Conservation (phyloP, 441 rosid genomes). For the Breynia disticha region DNA sequence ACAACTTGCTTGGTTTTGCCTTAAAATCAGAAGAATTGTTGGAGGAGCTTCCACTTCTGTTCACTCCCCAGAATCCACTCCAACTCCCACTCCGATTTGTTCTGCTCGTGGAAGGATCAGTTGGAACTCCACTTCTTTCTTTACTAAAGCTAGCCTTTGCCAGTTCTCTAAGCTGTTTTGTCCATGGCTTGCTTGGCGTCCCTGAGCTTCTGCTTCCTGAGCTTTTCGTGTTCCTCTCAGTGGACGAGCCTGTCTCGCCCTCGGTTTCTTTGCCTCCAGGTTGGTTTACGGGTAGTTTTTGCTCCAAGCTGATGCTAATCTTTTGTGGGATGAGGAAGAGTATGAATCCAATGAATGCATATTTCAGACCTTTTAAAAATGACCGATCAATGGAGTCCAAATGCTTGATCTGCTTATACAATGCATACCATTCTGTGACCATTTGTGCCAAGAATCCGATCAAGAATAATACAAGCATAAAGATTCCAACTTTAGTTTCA, state of each 20-base stretch:
- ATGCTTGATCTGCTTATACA: conserved; percentile 53
- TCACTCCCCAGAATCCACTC: conserved; percentile 60
- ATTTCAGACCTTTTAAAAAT: conserved; percentile 49
- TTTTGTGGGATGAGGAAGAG: conserved; percentile 39
- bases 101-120: conserved; percentile 65
- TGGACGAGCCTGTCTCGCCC: conserved; percentile 27
- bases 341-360: conserved; percentile 56
- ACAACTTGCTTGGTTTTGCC: conserved; percentile 46
- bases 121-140: conserved; percentile 37
- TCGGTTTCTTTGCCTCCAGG: conserved; percentile 23
- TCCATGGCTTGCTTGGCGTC: conserved; percentile 55
- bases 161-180: conserved; percentile 65
- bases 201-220: conserved; percentile 54
- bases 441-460: conserved; percentile 52
- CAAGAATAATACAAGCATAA: conserved; percentile 58
- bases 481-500: conserved; percentile 46
- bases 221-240: conserved; percentile 29
- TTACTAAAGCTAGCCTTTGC: conserved; percentile 70
- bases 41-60: conserved; percentile 57
- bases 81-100: conserved; percentile 69
- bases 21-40: conserved; percentile 42
- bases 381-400: conserved; percentile 45
- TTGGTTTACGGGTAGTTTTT: conserved; percentile 31
- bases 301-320: conserved; percentile 29
- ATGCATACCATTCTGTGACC: conserved; percentile 62